Conservation (phyloP, 345 rosid species). For the Sonneratia alba region DNA sequence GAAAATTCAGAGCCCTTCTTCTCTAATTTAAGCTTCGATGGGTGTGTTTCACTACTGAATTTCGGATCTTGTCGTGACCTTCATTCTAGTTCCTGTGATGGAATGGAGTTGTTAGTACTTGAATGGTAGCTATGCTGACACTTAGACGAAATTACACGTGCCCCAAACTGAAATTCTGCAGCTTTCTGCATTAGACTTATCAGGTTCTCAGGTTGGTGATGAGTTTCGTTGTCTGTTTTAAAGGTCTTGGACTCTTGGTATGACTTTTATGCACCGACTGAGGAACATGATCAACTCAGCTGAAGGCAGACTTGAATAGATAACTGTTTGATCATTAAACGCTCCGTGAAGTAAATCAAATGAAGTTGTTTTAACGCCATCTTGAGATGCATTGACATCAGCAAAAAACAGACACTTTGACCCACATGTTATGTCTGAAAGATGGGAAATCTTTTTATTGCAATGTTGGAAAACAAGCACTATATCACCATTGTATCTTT, state of each 20-base stretch:
- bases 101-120: neutral
- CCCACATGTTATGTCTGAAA: neutral
- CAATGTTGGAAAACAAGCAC: neutral
- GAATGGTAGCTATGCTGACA: neutral
- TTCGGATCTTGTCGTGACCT: neutral
- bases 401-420: neutral
- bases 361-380: neutral
- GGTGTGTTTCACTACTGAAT: neutral
- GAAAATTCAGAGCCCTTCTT: neutral
- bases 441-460: neutral
- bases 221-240: too few relatives aligned
- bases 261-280: neutral
- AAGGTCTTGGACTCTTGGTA: neutral
- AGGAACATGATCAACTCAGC: neutral
- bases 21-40: neutral
- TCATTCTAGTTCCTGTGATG: neutral
- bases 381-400: neutral
- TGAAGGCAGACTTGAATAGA: neutral
- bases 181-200: neutral
- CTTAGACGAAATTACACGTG: neutral
- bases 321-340: neutral
- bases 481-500: neutral
- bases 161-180: neutral
- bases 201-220: neutral
- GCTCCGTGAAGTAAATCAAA: neutral